Evolutionary conservation across 768 basidiomycete species (phyloP).

Genomic region (Boletus pseudopeckii): DNA sequence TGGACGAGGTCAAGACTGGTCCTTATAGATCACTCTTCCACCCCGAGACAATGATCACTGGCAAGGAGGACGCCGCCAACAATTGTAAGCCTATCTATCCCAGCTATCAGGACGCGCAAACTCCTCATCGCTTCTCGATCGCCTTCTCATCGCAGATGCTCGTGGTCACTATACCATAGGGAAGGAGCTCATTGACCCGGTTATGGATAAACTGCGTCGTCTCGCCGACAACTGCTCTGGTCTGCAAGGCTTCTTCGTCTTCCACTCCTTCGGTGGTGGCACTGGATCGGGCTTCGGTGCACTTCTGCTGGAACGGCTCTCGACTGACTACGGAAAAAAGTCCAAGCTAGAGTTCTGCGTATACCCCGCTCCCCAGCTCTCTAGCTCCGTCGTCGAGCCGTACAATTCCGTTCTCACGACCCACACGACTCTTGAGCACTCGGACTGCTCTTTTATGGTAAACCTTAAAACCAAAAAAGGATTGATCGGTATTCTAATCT

Average conservation of each 20-base stretch:
- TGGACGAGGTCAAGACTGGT: conserved; percentile 93
- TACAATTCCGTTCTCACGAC: conserved; percentile 98
- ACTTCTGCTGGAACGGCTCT: conserved; percentile 93
- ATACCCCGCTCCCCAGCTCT: conserved; percentile 92
- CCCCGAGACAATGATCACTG: conserved; percentile 93
- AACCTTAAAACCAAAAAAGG: neutral
- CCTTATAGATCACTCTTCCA: conserved; percentile 94
- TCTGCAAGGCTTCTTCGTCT: conserved; percentile 99
- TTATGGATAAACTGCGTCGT: conserved; percentile 95
- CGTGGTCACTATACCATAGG: conserved; percentile 99
- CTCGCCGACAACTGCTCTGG: conserved; percentile 97
- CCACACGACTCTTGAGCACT: conserved; percentile 98
- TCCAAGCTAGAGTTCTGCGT: conserved; percentile 98
- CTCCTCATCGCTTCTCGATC: conserved; percentile 15
- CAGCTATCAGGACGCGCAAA: neutral
- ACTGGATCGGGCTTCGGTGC: conserved; percentile 99
- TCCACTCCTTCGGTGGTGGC: conserved; percentile 99
- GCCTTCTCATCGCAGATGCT: conserved; percentile 58
- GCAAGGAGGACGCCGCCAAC: conserved; percentile 99
- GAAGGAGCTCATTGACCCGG: conserved; percentile 95
- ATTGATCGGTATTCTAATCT: conserved; percentile 4
- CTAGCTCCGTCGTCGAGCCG: conserved; percentile 96
- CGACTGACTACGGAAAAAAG: conserved; percentile 99
- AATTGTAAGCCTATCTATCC: conserved; percentile 69
- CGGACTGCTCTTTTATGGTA: conserved; percentile 99